Evolutionary conservation across 495 filamentous ascomycete genomes (phyloP), one percentile per base, ranked within the genome.

Genomic region (Hyaloscypha bicolor): DNA sequence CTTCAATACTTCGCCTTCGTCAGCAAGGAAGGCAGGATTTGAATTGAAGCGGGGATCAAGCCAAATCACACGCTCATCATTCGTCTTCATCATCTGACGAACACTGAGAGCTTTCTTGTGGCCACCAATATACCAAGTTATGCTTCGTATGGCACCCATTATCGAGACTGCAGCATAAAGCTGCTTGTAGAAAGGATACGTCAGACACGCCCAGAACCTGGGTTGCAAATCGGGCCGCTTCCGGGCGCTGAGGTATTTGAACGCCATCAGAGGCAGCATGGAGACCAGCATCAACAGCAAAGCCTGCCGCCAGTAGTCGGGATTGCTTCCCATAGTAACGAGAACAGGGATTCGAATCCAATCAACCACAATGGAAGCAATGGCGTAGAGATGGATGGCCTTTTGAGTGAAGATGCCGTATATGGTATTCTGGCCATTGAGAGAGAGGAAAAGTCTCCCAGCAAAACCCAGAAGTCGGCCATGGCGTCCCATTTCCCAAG

Each of bases 181-280:
- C 30, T 31, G 60, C 60, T 67, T 67, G 61, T 67, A 67, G 8
- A 45, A 12, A 14, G 58, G 59, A 32, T 63, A 63, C 4, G 65
- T 67, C 8, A 67, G 16, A 22, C 35, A 48, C 16, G 56, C 65
- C 62, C 57, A 63, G 16, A 67, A 63, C 6, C 61, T 6, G 14
- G 61, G 65, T 33, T 67, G 29, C 29, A 67, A 6, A 35, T 67
- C 65, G 4, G 62, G 35, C 11, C 65, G 62, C 22, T 61, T 33
- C 11, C 65, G 30, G 21, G 14, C 11, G 4, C 9, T 65, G 19
- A 66, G 9, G 53, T 66, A 67, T 29, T 42, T 64, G 62, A 42
- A 67, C 9, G 9, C 22, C 30, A 67, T 6, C 19, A 53, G 61
- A 29, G 65, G 65, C 12, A 67, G 30, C 11, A 33, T 33, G 12